phyloP scores from a whole-genome alignment of 2,329 filamentous ascomycete genomes.

The Phialophora chinensis region DNA sequence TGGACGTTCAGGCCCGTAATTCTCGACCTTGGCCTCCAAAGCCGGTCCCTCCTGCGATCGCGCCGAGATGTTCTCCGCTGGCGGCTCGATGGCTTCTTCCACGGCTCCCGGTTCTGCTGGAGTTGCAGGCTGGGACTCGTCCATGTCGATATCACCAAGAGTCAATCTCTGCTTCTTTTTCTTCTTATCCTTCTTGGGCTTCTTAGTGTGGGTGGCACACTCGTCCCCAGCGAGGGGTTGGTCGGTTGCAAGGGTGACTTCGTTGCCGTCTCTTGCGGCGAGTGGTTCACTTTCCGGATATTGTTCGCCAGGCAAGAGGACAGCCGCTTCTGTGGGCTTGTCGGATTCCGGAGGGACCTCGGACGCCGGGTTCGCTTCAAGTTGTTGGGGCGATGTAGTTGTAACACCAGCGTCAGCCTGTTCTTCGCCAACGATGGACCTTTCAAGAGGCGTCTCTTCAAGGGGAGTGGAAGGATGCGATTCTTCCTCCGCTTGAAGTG shows the following conservation, averaged over 20 bases:
- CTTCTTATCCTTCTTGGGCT: slow-evolving; percentile 43
- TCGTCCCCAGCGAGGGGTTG: slow-evolving; percentile 11
- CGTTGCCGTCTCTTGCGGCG: neutral
- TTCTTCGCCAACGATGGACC: neutral
- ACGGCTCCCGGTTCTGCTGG: neutral
- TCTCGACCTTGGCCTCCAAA: neutral
- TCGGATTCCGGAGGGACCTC: neutral
- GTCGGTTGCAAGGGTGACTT: neutral
- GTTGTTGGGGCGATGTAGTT: neutral
- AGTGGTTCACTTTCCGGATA: neutral
- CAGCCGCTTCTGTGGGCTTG: neutral
- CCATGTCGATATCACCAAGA: slow-evolving; percentile 32
- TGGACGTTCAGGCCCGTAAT: neutral
- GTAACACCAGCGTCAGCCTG: neutral
- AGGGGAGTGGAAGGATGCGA: neutral
- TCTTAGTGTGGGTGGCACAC: slow-evolving; percentile 36
- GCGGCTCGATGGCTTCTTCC: neutral
- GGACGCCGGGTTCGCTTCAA: neutral
- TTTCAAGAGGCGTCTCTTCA: neutral
- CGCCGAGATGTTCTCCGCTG: neutral
- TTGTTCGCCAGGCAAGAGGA: neutral
- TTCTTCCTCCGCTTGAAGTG: slow-evolving; percentile 7
- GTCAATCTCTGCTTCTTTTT: slow-evolving; percentile 20
- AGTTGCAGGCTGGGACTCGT: neutral
- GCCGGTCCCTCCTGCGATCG: neutral